Base-by-base conservation (phyloP, 2,329 filamentous ascomycete genomes). In the Colletotrichum sublineola region DNA sequence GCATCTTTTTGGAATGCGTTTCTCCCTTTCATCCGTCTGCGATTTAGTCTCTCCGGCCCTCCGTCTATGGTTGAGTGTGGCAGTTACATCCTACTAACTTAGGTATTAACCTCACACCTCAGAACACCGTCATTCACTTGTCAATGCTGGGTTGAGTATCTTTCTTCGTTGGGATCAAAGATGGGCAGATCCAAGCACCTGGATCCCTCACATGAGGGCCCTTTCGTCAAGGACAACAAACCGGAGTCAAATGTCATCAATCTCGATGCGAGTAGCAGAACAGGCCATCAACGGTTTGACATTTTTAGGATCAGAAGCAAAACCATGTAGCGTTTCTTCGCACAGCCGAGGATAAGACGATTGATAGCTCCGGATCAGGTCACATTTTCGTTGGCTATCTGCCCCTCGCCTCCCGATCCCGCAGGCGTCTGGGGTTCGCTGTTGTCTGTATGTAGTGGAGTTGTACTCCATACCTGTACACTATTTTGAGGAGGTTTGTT, bases 301-400 rank as follows among this genome's bases (percentile, higher is more conserved):
- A 33, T n/a, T 50, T n/a, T n/a, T 31, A 29, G 46, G 36, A 70
- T 73, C 70, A 70, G 66, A 73, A 70, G 66, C 66, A 64, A 73
- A 73, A 61, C n/a, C 66, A 40, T 29, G 24, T 31, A 61, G 60
- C 60, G 65, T 50, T 60, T 61, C 60, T 69, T 60, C 48, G 66
- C 60, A 73, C 44, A 73, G 70, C 70, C 70, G 70, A 73, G 70
- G 66, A 73, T 73, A 63, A 64, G 55, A 73, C 70, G 66, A 69
- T 70, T 44, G 44, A 68, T 31, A 46, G 55, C 61, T 42, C 60
- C 66, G 60, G 65, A 69, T 72, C 66, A 69, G 58, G 65, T 72
- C 69, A 72, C 69, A 69, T 44, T 56, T 63, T 55, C n/a, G 69
- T 62, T 72, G 65, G 46, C 60, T 60, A 63, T 67, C 33, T 24